Evolutionary conservation across 371 early-diverging fungal species (phyloP), one percentile per base, ranked within the genome.

Genomic region (Mycotypha africana): DNA sequence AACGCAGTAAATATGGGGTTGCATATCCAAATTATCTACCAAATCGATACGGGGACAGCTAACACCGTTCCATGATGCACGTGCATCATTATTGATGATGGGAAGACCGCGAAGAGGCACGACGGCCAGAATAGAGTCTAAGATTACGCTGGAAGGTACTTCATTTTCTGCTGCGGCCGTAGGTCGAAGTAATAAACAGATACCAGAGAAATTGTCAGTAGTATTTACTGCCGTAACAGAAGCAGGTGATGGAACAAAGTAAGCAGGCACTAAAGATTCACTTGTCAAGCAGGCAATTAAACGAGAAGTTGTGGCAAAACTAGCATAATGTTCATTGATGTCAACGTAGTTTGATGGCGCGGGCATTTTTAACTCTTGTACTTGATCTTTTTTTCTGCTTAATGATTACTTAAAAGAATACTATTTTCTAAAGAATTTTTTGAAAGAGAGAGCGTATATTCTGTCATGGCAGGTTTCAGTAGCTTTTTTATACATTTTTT

Each of bases 241-340:
- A n/a, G n/a, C n/a, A n/a, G n/a, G n/a, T 28, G 39, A 36, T 30
- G 69, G 60, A 2, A 70, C 55, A 46, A 60, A 67, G 53, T 61
- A 61, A 17, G 69, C 74, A 20, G 62, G 50, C 14, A 74, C 75
- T 14, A 85, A 55, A 3, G 51, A 43, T 56, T 86, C 86, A 38
- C 79, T 80, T 17, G 76, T 75, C 15, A 82, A 52, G 38, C 83
- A 83, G 8, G 76, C 51, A 15, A 84, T 49, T 5, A 85, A 55
- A 22, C 86, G 76, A 8, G 84, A 81, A 11, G 67, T 60, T 1
- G 82, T 79, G 44, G 84, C 83, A 48, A 67, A 70, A 25, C 56
- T 67, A 39, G 72, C 64, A 51, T 56, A 72, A 34, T 63, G 67
- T 38, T 55, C 25, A 15, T 69, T 70, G 21, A 56, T 56, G n/a